These are phyloP conservation scores for Naegleria gruberi DNA, from an alignment of 208 protist genomes.

Conservation along the genomic window DNA sequence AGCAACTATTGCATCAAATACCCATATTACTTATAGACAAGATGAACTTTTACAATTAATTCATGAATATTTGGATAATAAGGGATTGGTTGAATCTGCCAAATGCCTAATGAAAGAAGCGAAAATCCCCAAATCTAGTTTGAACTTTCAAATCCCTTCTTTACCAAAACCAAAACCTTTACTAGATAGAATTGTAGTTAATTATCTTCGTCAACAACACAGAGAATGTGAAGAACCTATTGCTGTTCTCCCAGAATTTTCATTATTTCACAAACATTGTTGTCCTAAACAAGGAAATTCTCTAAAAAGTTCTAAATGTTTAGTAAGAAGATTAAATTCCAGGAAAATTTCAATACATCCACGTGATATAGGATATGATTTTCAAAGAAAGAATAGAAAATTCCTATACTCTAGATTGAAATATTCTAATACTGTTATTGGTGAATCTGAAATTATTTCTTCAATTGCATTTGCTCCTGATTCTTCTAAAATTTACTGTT, in stretches of 20 bases:
- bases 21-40: conserved; percentile 32
- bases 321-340: background rate
- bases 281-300: background rate
- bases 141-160: background rate
- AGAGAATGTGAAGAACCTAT: conserved; percentile 34
- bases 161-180: background rate
- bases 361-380: background rate
- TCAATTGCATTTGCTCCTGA: background rate
- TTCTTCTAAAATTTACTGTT: background rate
- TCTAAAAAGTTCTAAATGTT: background rate
- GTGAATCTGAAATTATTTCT: background rate
- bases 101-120: conserved; percentile 23
- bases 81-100: conserved; percentile 28
- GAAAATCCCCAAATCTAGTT: background rate
- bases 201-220: conserved; percentile 36
- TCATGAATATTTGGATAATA: conserved; percentile 37
- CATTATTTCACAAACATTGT: conserved; percentile 21
- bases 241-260: conserved; percentile 28
- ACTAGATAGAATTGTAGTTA: conserved; percentile 34
- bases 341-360: background rate
- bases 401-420: background rate
- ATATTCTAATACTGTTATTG: background rate
- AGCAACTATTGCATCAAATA: conserved; percentile 34
- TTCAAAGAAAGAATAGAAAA: background rate
- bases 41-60: conserved; percentile 39